A percentile compares a stretch with the other conserved stretches of the same genome.
phyloP scores from a whole-genome alignment of 495 filamentous ascomycete genomes.

The Neurospora intermedia region DNA sequence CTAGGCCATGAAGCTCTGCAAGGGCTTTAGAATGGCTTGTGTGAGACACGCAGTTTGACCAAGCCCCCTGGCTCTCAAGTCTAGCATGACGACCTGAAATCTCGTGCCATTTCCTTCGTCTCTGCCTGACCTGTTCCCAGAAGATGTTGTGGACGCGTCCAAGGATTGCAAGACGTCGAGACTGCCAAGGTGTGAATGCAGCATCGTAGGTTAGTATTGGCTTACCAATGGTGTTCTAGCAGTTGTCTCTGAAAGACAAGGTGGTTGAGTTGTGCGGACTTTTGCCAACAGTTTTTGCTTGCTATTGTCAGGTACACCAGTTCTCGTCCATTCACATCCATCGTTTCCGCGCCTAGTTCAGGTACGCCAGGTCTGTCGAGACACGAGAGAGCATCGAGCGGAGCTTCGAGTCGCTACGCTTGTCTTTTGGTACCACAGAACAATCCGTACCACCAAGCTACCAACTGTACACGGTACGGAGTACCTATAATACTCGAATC shows the following conservation, averaged over 20 bases:
- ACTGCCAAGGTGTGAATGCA: background rate
- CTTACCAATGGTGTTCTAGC: background rate
- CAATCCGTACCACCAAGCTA: background rate
- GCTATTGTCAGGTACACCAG: background rate
- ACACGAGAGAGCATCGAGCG: background rate
- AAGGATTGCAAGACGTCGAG: background rate
- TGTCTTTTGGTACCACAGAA: background rate
- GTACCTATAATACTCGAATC: background rate
- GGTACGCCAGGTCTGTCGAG: background rate
- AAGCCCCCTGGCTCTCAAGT: background rate
- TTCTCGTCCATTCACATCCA: background rate
- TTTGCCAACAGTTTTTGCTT: background rate
- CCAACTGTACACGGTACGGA: background rate
- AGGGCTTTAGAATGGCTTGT: background rate
- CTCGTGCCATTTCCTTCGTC: background rate
- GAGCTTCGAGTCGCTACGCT: slow-evolving; percentile 9
- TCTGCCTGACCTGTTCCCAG: background rate
- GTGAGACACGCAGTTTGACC: background rate
- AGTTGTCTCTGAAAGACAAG: background rate
- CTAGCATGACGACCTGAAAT: background rate
- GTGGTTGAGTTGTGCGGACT: background rate
- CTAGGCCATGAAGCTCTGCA: background rate
- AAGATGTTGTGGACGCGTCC: background rate
- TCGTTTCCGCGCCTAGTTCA: background rate
- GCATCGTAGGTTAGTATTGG: background rate